These are phyloP conservation scores for Nowakowskiella sp. DNA, from an alignment of 192 early-diverging fungal species.

Conservation along the genomic window DNA sequence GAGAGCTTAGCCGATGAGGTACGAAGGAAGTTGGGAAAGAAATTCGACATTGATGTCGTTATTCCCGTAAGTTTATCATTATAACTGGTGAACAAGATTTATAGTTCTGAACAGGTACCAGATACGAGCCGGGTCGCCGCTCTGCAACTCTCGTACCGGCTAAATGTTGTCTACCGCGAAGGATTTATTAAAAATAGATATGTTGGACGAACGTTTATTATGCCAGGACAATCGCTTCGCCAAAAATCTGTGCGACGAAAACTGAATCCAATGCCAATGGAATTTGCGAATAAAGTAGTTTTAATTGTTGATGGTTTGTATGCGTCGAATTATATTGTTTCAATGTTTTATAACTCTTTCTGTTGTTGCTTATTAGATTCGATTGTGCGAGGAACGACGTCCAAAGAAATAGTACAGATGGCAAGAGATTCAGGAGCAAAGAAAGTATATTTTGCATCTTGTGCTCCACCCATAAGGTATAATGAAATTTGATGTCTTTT, in stretches of 20 bases:
- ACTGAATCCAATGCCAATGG: constrained; percentile 96
- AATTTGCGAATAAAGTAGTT: constrained; percentile 94
- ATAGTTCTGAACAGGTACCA: constrained; percentile 52
- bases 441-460: constrained; percentile 99
- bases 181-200: constrained; percentile 99
- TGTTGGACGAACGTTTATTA: constrained; percentile 98
- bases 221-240: constrained; percentile 81
- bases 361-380: constrained; percentile 55
- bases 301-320: constrained; percentile 86
- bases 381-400: constrained; percentile 99
- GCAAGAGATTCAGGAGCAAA: constrained; percentile 96
- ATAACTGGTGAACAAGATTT: constrained; percentile 2
- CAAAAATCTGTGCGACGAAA: constrained; percentile 89
- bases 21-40: constrained; percentile 58
- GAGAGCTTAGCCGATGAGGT: constrained; percentile 88
- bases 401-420: constrained; percentile 98
- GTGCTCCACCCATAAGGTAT: constrained; percentile 83
- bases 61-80: constrained; percentile 69
- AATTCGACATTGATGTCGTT: constrained; percentile 90
- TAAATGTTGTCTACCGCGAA: constrained; percentile 91
- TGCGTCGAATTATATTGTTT: neutral
- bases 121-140: constrained; percentile 95
- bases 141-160: constrained; percentile 80
- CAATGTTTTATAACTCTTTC: constrained; percentile 5
- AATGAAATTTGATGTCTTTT: constrained; percentile 17